These are phyloP conservation scores for Saccharomyces hybrid DNA, from an alignment of 1,139 yeast species.

Conservation along the genomic window DNA sequence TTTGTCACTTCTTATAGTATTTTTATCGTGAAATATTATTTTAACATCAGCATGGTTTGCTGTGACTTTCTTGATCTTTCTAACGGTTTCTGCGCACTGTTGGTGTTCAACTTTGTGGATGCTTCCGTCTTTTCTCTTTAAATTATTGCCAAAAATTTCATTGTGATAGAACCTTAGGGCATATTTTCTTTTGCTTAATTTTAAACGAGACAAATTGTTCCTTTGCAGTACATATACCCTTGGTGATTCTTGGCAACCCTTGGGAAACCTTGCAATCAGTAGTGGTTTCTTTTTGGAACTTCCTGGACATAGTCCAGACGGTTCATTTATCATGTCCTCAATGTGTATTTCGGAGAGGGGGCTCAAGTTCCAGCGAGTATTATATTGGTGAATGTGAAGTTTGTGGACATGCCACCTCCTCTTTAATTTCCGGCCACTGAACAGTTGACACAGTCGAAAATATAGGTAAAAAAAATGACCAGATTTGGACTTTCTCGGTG, in stretches of 20 bases:
- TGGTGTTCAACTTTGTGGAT: background rate
- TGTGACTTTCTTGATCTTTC: slow-evolving; percentile 19
- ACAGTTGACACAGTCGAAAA: slow-evolving; percentile 12
- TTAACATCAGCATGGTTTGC: slow-evolving; percentile 26
- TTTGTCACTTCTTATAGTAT: slow-evolving; percentile 20
- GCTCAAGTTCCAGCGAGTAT: slow-evolving; percentile 3
- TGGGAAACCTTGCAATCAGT: slow-evolving; percentile 25
- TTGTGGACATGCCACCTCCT: slow-evolving; percentile 23
- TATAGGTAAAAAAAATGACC: slow-evolving; percentile 10
- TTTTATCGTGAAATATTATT: slow-evolving; percentile 25
- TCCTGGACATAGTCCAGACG: slow-evolving; percentile 14
- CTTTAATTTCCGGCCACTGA: slow-evolving; percentile 14
- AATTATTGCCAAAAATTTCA: slow-evolving; percentile 6
- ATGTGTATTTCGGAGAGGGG: slow-evolving; percentile 18
- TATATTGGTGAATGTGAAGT: slow-evolving; percentile 14
- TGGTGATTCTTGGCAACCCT: slow-evolving; percentile 25
- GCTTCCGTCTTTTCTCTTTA: background rate
- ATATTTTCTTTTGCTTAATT: slow-evolving; percentile 24
- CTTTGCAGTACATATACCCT: slow-evolving; percentile 21
- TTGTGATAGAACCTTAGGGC: slow-evolving; percentile 19
- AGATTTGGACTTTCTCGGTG: slow-evolving; percentile 23
- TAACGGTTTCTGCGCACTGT: slow-evolving; percentile 20
- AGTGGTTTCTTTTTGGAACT: slow-evolving; percentile 22
- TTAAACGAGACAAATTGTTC: slow-evolving; percentile 18
- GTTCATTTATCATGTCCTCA: slow-evolving; percentile 25